Evolutionary conservation across 306 rosid species (phyloP).

Genomic region (Boehmeria nivea): DNA sequence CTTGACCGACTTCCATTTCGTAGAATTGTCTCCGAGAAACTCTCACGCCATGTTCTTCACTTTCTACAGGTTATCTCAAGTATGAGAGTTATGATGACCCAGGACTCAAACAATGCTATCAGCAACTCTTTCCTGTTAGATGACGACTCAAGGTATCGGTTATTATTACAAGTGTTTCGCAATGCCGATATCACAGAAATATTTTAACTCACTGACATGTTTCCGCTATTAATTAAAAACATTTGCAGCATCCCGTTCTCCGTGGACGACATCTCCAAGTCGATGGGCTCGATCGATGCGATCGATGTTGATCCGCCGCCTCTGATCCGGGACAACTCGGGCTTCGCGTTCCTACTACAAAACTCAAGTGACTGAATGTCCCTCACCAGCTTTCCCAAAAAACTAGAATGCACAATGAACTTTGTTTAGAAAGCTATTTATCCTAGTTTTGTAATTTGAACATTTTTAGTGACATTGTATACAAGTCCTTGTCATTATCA

Average conservation of each 20-base stretch:
- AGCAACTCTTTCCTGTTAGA: constrained; percentile 92
- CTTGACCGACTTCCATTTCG: no score
- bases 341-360: constrained; percentile 3
- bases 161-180: neutral
- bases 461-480: no score
- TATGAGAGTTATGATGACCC: constrained; percentile 85
- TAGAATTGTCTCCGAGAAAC: neutral
- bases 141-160: constrained; percentile 80
- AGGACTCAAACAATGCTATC: constrained; percentile 78
- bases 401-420: no score
- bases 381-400: no score
- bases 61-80: constrained; percentile 60
- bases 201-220: no score
- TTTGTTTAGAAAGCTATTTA: no score
- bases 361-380: neutral
- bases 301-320: constrained; percentile 3
- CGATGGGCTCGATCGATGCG: neutral
- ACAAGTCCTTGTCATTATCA: no score
- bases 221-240: neutral
- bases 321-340: constrained; percentile 9
- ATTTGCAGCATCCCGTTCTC: constrained; percentile 11
- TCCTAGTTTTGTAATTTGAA: no score
- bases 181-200: no score
- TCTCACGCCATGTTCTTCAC: neutral
- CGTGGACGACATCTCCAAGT: constrained; percentile 12